phyloP scores from a whole-genome alignment of 345 rosid genomes.

The Syzygium grande region DNA sequence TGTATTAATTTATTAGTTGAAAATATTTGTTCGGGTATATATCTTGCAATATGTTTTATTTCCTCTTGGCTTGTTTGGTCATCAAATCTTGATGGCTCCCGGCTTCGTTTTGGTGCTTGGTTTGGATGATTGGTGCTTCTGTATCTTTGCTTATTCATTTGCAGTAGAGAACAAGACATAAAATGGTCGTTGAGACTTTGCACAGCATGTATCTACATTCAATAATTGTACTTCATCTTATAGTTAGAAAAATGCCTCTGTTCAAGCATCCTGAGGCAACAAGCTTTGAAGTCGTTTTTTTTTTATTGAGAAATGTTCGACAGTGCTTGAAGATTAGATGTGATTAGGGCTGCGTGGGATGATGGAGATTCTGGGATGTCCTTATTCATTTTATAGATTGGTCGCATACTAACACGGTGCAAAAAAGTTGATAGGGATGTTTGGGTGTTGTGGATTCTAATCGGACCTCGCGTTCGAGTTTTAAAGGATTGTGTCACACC shows the following conservation, averaged over 20 bases:
- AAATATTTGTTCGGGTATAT: not conserved
- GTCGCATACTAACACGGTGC: not conserved
- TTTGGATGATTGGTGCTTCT: not conserved
- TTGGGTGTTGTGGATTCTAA: not conserved
- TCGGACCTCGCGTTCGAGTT: not conserved
- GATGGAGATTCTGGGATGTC: not conserved
- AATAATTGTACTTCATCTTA: not conserved
- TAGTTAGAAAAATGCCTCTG: not conserved
- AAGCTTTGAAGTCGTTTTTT: not conserved
- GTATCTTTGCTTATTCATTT: not conserved
- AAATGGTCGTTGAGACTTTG: not conserved
- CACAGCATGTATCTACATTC: not conserved
- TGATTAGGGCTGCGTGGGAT: not conserved
- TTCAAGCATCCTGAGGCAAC: not conserved
- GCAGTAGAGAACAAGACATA: not conserved
- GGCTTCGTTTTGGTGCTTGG: not conserved
- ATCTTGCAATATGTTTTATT: not conserved
- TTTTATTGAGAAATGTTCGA: not conserved
- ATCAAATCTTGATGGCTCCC: not conserved
- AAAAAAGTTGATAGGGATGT: not conserved
- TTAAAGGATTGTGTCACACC: not conserved
- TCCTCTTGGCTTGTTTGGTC: not conserved
- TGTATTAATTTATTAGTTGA: not conserved
- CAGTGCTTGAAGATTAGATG: not conserved
- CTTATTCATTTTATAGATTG: not conserved